Base-by-base conservation (phyloP, 1,284 basidiomycete species). In the Trichosporon inkin region DNA sequence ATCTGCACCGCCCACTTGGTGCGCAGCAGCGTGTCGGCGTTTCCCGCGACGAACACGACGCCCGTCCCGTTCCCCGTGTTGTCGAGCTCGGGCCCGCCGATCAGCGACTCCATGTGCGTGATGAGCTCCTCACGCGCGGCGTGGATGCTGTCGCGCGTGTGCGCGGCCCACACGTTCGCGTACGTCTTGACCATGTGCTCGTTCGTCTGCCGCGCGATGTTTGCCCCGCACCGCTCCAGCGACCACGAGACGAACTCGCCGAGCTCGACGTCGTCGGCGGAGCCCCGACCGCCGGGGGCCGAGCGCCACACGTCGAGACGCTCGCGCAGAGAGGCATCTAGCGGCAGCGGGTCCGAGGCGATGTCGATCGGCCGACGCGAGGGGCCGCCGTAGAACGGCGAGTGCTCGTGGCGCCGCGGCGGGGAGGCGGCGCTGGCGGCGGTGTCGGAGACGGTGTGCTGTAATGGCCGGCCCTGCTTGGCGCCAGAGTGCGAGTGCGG, bases 11-110 rank as follows among this genome's bases (percentile, higher is more conserved):
- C 74, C 68, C 78, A 75, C 47, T 78, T 68, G 10, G 79, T 80
- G 22, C 80, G 72, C 37, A 69, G 57, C 13, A 81, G 72, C 0
- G 80, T 81, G 67, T 81, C 80, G 53, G 77, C 79, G 64, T 82
- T 81, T 6, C 81, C 81, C n/a, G 80, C 80, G 20, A 79, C 77
- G 68, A 79, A 77, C 28, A 82, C 80, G 41, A 82, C 76, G 1
- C 81, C 80, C 28, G 76, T 61, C 0, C 78, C 79, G 34, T 64
- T 54, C 71, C 41, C 70, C 68, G 0, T 73, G 56, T 10, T 57
- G 52, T 6, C 10, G 14, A 65, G 62, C 19, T 65, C 61, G 1
- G 67, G 62, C 4, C 57, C 39, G 16, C 56, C 68, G 1, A 72
- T 53, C 0, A 71, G 69, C 14, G 63, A 55, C 53, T 71, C 70